A percentile compares a stretch with the other conserved stretches of the same genome.
These are phyloP conservation scores for Phaeomoniella chlamydospora DNA, from an alignment of 2,329 filamentous ascomycete genomes.

Conservation along the genomic window DNA sequence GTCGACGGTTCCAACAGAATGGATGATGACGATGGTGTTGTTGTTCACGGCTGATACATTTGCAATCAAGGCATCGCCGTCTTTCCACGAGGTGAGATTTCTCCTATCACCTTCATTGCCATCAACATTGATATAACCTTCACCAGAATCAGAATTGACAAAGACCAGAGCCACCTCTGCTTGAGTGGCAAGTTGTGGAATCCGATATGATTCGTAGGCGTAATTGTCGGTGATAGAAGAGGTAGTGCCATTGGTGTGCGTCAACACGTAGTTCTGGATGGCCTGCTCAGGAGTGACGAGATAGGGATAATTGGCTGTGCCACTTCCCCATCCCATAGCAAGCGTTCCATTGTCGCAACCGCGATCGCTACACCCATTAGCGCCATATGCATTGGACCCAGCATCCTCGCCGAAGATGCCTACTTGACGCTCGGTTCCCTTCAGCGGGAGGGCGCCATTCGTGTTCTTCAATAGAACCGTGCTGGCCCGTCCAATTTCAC, in stretches of 20 bases:
- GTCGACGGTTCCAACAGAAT: slow-evolving; percentile 61
- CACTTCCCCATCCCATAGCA: slow-evolving; percentile 50
- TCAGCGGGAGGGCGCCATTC: slow-evolving; percentile 57
- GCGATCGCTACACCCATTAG: slow-evolving; percentile 65
- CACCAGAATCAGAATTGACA: slow-evolving; percentile 73
- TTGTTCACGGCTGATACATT: slow-evolving; percentile 63
- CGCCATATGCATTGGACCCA: slow-evolving; percentile 56
- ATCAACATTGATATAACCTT: slow-evolving; percentile 51
- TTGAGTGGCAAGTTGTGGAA: slow-evolving; percentile 34
- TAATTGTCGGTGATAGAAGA: slow-evolving; percentile 44
- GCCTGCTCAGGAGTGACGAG: slow-evolving; percentile 47
- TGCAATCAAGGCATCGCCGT: slow-evolving; percentile 66
- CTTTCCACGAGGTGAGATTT: slow-evolving; percentile 80
- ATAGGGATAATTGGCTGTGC: slow-evolving; percentile 46
- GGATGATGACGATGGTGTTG: slow-evolving; percentile 87
- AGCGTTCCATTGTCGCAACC: slow-evolving; percentile 45
- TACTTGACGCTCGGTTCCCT: slow-evolving; percentile 53
- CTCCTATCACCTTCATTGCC: slow-evolving; percentile 79
- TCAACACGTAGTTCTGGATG: slow-evolving; percentile 51
- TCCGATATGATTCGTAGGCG: slow-evolving; percentile 29
- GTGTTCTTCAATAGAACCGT: slow-evolving; percentile 83
- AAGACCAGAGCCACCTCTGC: slow-evolving; percentile 61
- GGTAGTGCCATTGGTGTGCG: slow-evolving; percentile 50
- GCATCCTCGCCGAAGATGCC: slow-evolving; percentile 75
- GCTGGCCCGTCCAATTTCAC: slow-evolving; percentile 62